A percentile compares a stretch with the other conserved stretches of the same genome.
These are phyloP conservation scores for Arabis hirsuta DNA, from an alignment of 345 rosid species.

Conservation along the genomic window DNA sequence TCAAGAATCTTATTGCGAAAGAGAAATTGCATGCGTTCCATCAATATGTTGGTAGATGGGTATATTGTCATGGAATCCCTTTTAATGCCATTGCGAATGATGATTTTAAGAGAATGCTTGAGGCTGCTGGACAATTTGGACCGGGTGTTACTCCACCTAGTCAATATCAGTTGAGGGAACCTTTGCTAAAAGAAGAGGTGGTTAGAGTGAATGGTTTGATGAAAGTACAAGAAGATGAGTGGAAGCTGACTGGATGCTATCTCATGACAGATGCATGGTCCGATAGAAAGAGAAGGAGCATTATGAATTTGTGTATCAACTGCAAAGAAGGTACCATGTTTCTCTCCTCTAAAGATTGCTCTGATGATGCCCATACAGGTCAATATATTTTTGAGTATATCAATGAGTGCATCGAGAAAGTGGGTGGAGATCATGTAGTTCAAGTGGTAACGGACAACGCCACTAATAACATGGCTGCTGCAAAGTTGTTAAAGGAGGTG, in stretches of 20 bases:
- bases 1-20: neutral
- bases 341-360: constrained; percentile 6
- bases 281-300: neutral
- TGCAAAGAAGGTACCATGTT: constrained; percentile 1
- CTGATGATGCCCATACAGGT: neutral
- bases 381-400: neutral
- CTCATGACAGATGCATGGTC: neutral
- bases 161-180: neutral
- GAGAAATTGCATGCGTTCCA: neutral
- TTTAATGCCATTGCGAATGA: constrained; percentile 2
- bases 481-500: neutral
- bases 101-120: constrained; percentile 14
- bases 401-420: constrained; percentile 5
- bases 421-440: constrained; percentile 3
- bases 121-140: neutral
- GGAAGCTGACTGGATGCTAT: neutral
- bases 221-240: constrained; percentile 9
- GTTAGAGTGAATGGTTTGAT: neutral
- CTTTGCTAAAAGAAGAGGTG: constrained; percentile 12
- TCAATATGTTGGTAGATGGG: constrained; percentile 6
- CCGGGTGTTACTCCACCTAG: neutral
- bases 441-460: constrained; percentile 17
- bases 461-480: constrained; percentile 5
- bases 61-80: neutral
- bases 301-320: neutral